Base-by-base conservation (phyloP, 1,139 yeast species). In the Candida frijolesensis region DNA sequence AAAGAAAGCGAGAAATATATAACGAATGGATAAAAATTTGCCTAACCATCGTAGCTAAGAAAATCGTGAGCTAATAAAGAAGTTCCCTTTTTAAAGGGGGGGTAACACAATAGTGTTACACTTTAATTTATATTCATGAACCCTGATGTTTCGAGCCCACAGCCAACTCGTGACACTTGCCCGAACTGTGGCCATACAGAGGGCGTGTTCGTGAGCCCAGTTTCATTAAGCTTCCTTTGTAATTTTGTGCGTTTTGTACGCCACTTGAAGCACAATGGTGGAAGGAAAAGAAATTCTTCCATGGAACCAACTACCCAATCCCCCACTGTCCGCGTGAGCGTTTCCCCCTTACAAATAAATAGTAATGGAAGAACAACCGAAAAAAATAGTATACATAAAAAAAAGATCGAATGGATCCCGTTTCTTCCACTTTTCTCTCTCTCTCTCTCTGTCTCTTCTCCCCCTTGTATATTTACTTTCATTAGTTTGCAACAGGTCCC, bases 331-430 rank as follows among this genome's bases (percentile, higher is more conserved):
- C 19, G 38, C 38, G 38, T 34, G 15, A 34, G 18, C 8, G 38
- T 34, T 4, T 10, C 38, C 38, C 42, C 42, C 42, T 38, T 38
- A 38, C 42, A 38, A 38, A 38, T 38, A 38, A 38, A 38, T 38
- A 38, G 7, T 38, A 38, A 38, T 38, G 29, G 29, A 14, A n/a
- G 12, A 38, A 12, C 30, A 19, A 38, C 8, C n/a, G 27, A 38
- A 38, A 38, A 38, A 38, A 35, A 35, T 10, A 38, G 12, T 11
- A 22, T 19, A 22, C 19, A 38, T 5, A 18, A 19, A 38, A 38
- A 38, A 18, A 38, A 38, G n/a, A 14, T 38, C 15, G 29, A 19
- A 38, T 18, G 14, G 8, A 38, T 18, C 29, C 41, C 41, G 41
- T 38, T 14, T 10, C 41, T 38, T 38, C 41, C 41, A 38, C 29